Conservation (phyloP, 2,329 filamentous ascomycete species). For the Aspergillus pseudonomiae region DNA sequence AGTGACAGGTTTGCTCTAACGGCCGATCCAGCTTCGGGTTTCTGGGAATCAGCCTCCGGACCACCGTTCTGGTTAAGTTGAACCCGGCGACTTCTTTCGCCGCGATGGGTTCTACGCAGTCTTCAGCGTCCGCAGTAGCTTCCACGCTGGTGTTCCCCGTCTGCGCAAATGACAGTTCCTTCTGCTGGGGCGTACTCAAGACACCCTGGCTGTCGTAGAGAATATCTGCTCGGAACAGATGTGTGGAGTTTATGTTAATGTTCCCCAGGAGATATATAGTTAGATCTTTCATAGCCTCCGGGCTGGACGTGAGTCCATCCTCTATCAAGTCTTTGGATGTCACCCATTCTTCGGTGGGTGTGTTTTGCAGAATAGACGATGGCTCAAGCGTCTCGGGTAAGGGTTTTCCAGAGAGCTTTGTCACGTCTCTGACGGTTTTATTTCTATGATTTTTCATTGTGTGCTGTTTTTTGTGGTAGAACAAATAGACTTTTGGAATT, state of each 20-base stretch:
- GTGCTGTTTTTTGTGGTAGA: neutral
- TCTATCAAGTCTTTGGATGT: slow-evolving; percentile 36
- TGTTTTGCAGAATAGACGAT: slow-evolving; percentile 25
- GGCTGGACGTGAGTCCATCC: slow-evolving; percentile 28
- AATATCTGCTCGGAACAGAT: slow-evolving; percentile 65
- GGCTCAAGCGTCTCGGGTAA: slow-evolving; percentile 32
- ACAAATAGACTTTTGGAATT: neutral
- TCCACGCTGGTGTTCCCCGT: slow-evolving; percentile 2
- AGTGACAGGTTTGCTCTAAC: slow-evolving; percentile 80
- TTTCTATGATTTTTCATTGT: slow-evolving; percentile 13
- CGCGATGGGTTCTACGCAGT: slow-evolving; percentile 19
- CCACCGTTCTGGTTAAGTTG: slow-evolving; percentile 63
- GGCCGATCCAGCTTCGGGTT: slow-evolving; percentile 75
- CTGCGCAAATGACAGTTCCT: slow-evolving; percentile 27
- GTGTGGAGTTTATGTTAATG: slow-evolving; percentile 61
- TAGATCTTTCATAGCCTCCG: slow-evolving; percentile 49
- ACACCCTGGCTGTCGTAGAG: slow-evolving; percentile 55
- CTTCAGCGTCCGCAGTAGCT: slow-evolving; percentile 5
- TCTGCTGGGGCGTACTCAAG: slow-evolving; percentile 36
- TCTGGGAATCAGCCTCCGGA: slow-evolving; percentile 78
- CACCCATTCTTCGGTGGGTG: slow-evolving; percentile 30
- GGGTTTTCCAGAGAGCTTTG: slow-evolving; percentile 30
- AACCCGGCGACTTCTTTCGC: slow-evolving; percentile 34
- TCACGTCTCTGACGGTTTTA: slow-evolving; percentile 26
- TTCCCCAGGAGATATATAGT: slow-evolving; percentile 53